These are phyloP conservation scores for Eragrostis curvula DNA, from an alignment of 176 grass and related monocot species.

Conservation along the genomic window DNA sequence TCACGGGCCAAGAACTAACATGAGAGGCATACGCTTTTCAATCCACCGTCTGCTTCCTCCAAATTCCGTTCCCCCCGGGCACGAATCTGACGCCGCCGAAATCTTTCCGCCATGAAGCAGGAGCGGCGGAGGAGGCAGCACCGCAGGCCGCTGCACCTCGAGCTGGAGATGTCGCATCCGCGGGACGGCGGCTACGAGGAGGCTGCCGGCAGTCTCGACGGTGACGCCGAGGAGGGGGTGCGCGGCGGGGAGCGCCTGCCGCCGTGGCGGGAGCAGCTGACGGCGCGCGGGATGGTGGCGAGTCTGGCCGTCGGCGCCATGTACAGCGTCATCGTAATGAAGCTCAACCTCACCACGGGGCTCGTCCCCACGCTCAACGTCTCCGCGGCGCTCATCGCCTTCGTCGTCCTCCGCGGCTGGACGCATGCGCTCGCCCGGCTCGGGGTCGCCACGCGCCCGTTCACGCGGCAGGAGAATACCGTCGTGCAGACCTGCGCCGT, in stretches of 20 bases:
- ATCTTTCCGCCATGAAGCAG: conserved; percentile 44
- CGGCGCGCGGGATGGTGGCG: conserved; percentile 73
- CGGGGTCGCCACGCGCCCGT: conserved; percentile 58
- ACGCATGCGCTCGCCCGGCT: conserved; percentile 62
- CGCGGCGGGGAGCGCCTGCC: conserved; percentile 41
- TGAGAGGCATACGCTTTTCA: conserved; percentile 1
- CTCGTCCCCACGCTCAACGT: conserved; percentile 95
- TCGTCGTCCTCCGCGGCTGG: conserved; percentile 86
- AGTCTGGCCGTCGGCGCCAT: conserved; percentile 76
- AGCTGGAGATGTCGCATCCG: conserved; percentile 36
- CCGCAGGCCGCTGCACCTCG: conserved; percentile 16
- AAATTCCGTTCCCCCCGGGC: background rate
- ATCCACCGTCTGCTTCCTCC: background rate
- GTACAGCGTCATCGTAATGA: conserved; percentile 96
- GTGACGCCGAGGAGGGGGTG: conserved; percentile 35
- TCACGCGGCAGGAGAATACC: conserved; percentile 96
- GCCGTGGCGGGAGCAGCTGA: conserved; percentile 79
- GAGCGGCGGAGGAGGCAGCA: conserved; percentile 47
- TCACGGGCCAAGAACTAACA: background rate
- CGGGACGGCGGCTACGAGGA: conserved; percentile 28
- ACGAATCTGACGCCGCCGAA: conserved; percentile 48
- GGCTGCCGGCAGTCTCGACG: conserved; percentile 25
- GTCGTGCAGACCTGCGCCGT: conserved; percentile 97
- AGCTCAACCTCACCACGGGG: conserved; percentile 82
- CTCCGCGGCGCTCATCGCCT: conserved; percentile 91